Base-by-base conservation (phyloP, 805 yeast species). In the Monosporozyma servazzii region DNA sequence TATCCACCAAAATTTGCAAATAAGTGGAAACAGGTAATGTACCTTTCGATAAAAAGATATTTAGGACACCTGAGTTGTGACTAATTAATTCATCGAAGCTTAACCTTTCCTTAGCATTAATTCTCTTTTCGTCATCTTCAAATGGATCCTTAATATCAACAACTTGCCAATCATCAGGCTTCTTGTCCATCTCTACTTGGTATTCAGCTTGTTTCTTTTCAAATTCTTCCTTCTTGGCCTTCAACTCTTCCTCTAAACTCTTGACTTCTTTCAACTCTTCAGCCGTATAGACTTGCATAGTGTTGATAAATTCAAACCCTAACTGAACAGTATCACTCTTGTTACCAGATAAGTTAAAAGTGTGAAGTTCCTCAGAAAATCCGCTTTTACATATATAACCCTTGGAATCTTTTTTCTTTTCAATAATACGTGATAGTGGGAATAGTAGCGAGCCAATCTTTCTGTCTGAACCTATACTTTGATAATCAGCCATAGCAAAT, bases 101-200 rank as follows among this genome's bases (percentile, higher is more conserved):
- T 56, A 80, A 62, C 45, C 71, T 66, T 57, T 75, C 75, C 62
- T 79, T 79, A 25, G 49, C 54, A 27, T 55, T 40, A 6, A 67
- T 54, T 23, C 62, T 64, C 2, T 56, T 54, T 4, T 65, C 67
- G 4, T 63, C 63, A 11, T 62, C 64, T 21, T 69, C 69, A 51
- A 71, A 73, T 17, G 67, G 72, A 33, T 76, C 79, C 17, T 74
- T 72, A 45, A 68, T 69, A 36, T 73, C 75, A 49, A 81, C 75
- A 79, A 87, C 79, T 66, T 85, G 89, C 61, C 78, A 85, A 46
- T 76, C 76, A 40, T 74, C 70, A 20, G 93, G 90, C 44, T 75
- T 62, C 54, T 78, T 77, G 54, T 80, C 72, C 70, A 71, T 76
- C 46, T 74, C 70, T 58, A 77, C 71, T 61, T 79, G 75, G 52